Evolutionary conservation across 441 rosid genomes (phyloP), one percentile per base, ranked within the genome.

Genomic region (Bruguiera hainesii): DNA sequence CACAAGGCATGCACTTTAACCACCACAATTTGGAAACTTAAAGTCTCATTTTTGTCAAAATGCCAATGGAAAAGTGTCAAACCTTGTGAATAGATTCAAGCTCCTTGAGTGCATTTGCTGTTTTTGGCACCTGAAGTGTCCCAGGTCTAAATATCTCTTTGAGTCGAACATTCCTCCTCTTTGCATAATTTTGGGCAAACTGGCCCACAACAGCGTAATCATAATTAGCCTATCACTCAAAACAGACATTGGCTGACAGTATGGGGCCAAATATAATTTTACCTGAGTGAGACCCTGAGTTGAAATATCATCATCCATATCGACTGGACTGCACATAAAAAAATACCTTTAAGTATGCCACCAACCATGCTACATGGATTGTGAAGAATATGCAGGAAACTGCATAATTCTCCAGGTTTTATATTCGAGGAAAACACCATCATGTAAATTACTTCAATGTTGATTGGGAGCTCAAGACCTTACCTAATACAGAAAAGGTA

Each of bases 41-140:
- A n/a, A 2, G 26, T 55, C 35, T 30, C 39, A 65, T 52, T 35
- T 31, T 7, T 11, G 48, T 28, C 56, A 52, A 60, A 51, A 52
- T 60, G 46, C 46, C n/a, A 10, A 3, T 23, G 30, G 28, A 10
- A 33, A 28, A 71, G 66, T 6, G 16, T 48, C 76, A 29, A 64
- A 94, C 98, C 97, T 91, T 94, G 84, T 94, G 91, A 81, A 94
- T 76, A 37, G 98, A 94, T 81, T 94, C 97, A 58, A 91, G 97
- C 62, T 94, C 97, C 79, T 78, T 81, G 66, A 94, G 88, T 69
- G 78, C 82, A 62, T 51, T 29, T 51, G 69, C 89, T 35, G 96
- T 88, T 78, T 76, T 80, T 26, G 98, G 97, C 71, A 91, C 91
- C 73, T 73, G 61, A 65, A 91, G 92, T 33, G 77, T 83, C 70